Conservation (phyloP, 805 yeast genomes). For the Hanseniaspora occidentalis region DNA sequence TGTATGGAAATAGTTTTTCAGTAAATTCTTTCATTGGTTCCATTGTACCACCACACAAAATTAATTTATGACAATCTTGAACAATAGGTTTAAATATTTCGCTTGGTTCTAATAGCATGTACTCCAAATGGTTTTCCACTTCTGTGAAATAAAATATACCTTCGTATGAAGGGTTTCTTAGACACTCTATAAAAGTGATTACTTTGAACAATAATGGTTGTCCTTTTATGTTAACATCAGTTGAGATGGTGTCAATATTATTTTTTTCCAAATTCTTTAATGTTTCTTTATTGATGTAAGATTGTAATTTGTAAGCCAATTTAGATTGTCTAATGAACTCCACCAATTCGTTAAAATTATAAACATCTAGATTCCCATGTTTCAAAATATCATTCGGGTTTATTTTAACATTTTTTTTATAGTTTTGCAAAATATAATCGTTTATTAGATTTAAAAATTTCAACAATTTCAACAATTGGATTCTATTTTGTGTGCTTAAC, state of each 20-base stretch:
- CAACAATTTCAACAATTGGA: conserved; percentile 50
- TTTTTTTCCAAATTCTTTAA: conserved; percentile 1
- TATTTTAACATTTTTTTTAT: conserved; percentile 41
- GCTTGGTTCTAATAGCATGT: conserved; percentile 72
- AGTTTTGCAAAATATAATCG: conserved; percentile 30
- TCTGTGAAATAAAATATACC: conserved; percentile 66
- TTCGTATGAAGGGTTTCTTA: conserved; percentile 65
- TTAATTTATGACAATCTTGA: conserved; percentile 51
- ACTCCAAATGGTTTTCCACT: conserved; percentile 34
- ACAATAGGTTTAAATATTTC: conserved; percentile 54
- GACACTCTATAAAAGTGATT: conserved; percentile 43
- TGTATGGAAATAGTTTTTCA: conserved; percentile 51
- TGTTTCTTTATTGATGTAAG: conserved; percentile 35
- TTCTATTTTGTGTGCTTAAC: conserved; percentile 59
- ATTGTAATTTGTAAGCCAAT: conserved; percentile 73
- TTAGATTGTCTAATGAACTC: conserved; percentile 54
- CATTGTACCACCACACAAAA: conserved; percentile 93
- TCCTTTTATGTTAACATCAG: conserved; percentile 5
- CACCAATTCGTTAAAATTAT: conserved; percentile 59
- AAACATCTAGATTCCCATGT: conserved; percentile 49
- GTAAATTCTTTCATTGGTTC: conserved; percentile 70
- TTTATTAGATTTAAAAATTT: conserved; percentile 42
- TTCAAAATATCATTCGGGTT: conserved; percentile 39
- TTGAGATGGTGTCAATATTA: not conserved
- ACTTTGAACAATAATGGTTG: conserved; percentile 55